Percentiles rank a stretch among this genome's conserved stretches.
Conservation (phyloP, 2,329 filamentous ascomycete species). For the Aureobasidium melanogenum region DNA sequence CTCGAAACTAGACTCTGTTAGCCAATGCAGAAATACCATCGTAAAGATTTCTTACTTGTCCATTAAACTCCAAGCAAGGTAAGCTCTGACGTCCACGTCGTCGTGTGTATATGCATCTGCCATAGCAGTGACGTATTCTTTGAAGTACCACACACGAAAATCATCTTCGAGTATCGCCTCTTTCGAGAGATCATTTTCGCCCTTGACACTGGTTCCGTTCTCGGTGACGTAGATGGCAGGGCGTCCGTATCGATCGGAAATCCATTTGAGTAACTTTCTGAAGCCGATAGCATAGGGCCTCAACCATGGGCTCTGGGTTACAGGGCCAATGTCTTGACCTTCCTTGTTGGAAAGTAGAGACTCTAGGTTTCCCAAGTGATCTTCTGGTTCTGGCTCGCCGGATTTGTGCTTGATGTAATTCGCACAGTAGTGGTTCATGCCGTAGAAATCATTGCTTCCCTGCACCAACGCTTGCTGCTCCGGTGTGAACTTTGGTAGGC, state of each 20-base stretch:
- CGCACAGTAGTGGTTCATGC: conserved; percentile 61
- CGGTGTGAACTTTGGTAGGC: conserved; percentile 25
- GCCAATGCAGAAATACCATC: background rate
- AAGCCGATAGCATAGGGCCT: conserved; percentile 68
- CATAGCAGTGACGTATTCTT: conserved; percentile 67
- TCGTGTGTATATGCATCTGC: conserved; percentile 62
- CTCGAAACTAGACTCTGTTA: conserved; percentile 59
- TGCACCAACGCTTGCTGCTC: conserved; percentile 25
- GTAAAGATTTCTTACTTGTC: conserved; percentile 44
- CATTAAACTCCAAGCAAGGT: conserved; percentile 81
- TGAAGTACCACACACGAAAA: conserved; percentile 72
- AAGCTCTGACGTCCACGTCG: conserved; percentile 69
- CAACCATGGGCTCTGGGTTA: conserved; percentile 78
- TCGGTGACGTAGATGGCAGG: conserved; percentile 80
- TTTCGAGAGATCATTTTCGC: conserved; percentile 63
- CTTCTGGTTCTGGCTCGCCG: conserved; percentile 50
- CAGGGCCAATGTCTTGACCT: conserved; percentile 50
- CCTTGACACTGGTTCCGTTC: conserved; percentile 73
- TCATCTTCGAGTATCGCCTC: conserved; percentile 70
- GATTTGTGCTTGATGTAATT: conserved; percentile 73
- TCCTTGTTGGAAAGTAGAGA: conserved; percentile 45
- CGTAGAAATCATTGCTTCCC: conserved; percentile 27
- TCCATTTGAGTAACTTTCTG: conserved; percentile 66
- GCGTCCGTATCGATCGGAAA: conserved; percentile 63
- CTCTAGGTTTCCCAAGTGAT: conserved; percentile 70